Base-by-base conservation (phyloP, 441 rosid genomes). In the Populus hybrid region DNA sequence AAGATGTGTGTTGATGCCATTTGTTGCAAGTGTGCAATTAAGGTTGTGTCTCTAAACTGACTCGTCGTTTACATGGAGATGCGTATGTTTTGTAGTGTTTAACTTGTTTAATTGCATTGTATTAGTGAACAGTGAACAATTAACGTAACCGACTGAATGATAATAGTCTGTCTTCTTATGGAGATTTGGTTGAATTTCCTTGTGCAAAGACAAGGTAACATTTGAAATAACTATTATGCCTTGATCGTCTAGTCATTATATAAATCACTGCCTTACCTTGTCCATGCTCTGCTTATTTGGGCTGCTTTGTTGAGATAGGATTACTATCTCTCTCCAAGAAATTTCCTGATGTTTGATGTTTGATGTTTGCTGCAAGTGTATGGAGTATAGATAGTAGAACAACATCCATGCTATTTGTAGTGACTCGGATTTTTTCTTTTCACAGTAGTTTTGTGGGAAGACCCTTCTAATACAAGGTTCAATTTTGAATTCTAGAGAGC, bases 311-410 rank as follows among this genome's bases (percentile, higher is more conserved):
- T 69, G 74, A 36, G 63, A 42, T 73, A 36, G n/a, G 38, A 14
- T 45, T 28, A 9, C 33, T 42, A 24, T 71, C 59, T 56, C 9
- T 80, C 69, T 64, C 18, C 20, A 59, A 28, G 3, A 36, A 31
- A 35, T 63, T 75, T 7, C 29, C 75, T 74, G 73, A 28, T 75
- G 35, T 71, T 75, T 31, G 73, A 28, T 75, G 35, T 71, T 75
- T 31, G 38, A 69, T 75, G 69, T 72, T 53, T 73, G 18, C 12
- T 73, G 80, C 82, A 78, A 78, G 73, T 69, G 45, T 40, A 64
- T 53, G 68, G 24, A 53, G 35, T 63, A 31, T 7, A 24, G 59
- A 59, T 66, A 61, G 78, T 42, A 66, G 61, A 78, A 50, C 16
- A 18, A 29, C n/a, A 26, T 31, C 68, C 61, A 33, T 33, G 29